phyloP scores from a whole-genome alignment of 345 rosid genomes.

The Trapa incisa region DNA sequence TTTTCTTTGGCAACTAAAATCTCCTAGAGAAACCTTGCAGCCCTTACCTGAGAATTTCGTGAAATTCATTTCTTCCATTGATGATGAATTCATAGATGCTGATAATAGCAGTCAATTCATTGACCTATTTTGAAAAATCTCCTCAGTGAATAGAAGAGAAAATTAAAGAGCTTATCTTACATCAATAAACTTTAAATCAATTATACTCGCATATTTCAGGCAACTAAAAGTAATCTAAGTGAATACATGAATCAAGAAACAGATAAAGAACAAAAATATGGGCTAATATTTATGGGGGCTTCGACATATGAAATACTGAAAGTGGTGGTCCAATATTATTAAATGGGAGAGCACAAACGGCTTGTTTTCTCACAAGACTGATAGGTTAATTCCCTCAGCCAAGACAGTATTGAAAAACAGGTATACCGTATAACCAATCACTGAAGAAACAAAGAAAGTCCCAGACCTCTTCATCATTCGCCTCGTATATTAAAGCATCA shows the following conservation, averaged over 20 bases:
- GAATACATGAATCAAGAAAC: neutral
- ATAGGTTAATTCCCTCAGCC: neutral
- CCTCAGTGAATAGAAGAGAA: neutral
- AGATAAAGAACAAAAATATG: neutral
- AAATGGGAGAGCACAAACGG: neutral
- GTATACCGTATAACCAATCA: neutral
- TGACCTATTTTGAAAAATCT: too few species aligned
- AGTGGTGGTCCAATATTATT: neutral
- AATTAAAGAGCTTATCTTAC: conserved; percentile 1
- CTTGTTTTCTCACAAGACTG: neutral
- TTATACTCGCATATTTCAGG: neutral
- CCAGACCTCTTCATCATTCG: too few species aligned
- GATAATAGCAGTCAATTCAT: conserved; percentile 10
- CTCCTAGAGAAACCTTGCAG: conserved; percentile 23
- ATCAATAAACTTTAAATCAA: neutral
- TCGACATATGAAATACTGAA: neutral
- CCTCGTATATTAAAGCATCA: too few species aligned
- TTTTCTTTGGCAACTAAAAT: too few species aligned
- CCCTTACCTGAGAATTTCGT: conserved; percentile 31
- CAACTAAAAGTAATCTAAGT: neutral
- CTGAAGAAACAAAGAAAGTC: too few species aligned
- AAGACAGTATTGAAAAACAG: neutral
- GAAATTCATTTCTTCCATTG: conserved; percentile 35
- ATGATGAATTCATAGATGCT: conserved; percentile 55
- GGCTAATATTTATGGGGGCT: too few species aligned